Conservation (phyloP, 805 yeast species). For the Monosporozyma solicola region DNA sequence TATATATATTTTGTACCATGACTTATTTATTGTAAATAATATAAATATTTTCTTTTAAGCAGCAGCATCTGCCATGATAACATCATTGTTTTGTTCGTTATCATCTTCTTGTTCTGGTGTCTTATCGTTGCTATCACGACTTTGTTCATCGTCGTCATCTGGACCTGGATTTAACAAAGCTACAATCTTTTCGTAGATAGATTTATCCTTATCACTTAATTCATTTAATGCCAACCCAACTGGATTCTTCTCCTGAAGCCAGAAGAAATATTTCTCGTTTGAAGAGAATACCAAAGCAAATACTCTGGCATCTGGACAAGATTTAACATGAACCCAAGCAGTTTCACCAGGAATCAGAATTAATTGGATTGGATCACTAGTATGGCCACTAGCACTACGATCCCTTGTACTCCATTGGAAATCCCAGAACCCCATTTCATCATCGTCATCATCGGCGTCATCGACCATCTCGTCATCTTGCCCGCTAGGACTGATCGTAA, state of each 20-base stretch:
- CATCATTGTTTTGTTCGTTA: slow-evolving; percentile 1
- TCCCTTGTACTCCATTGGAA: slow-evolving; percentile 28
- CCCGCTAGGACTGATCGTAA: slow-evolving; percentile 20
- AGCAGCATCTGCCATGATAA: slow-evolving; percentile 3
- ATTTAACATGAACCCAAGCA: slow-evolving; percentile 56
- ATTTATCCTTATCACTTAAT: slow-evolving; percentile 50
- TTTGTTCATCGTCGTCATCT: slow-evolving; percentile 15
- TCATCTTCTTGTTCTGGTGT: slow-evolving; percentile 8
- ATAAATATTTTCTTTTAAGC: background rate
- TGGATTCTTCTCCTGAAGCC: slow-evolving; percentile 69
- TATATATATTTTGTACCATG: background rate
- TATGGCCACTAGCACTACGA: slow-evolving; percentile 19
- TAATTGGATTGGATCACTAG: slow-evolving; percentile 31
- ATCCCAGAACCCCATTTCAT: slow-evolving; percentile 28
- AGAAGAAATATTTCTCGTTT: slow-evolving; percentile 46
- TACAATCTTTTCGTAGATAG: slow-evolving; percentile 41
- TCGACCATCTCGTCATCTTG: background rate
- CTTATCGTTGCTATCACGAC: slow-evolving; percentile 10
- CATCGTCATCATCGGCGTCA: slow-evolving; percentile 13
- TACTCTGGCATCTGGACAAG: slow-evolving; percentile 71
- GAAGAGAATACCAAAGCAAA: slow-evolving; percentile 60
- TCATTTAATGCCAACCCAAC: slow-evolving; percentile 38
- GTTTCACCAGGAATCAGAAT: slow-evolving; percentile 81
- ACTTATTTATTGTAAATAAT: background rate
- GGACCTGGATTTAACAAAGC: slow-evolving; percentile 36